Conservation (phyloP, 2,329 filamentous ascomycete species). For the Coniella lustricola region DNA sequence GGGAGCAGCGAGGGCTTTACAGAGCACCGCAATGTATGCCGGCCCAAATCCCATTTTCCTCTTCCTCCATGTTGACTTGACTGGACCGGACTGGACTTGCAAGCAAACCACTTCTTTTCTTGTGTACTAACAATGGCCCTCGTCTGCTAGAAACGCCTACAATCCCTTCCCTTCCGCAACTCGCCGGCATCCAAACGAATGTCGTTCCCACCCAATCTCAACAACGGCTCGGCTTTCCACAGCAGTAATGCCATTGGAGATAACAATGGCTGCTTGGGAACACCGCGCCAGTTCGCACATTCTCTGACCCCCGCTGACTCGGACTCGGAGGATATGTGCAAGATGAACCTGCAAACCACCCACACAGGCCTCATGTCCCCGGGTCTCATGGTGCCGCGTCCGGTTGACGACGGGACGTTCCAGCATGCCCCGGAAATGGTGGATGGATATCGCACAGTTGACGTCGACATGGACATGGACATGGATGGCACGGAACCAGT, state of each 20-base stretch:
- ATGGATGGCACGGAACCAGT: slow-evolving; percentile 29
- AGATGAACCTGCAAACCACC: slow-evolving; percentile 20
- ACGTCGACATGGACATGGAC: slow-evolving; percentile 44
- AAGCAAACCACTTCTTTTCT: too few relatives aligned
- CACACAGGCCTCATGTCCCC: slow-evolving; percentile 24
- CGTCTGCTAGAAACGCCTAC: slow-evolving; percentile 42
- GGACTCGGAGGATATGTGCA: slow-evolving; percentile 25
- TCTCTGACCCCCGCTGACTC: slow-evolving; percentile 30
- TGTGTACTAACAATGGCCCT: slow-evolving; percentile 1
- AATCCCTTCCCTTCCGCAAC: slow-evolving; percentile 44
- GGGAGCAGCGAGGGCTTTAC: slow-evolving; percentile 35
- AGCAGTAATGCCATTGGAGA: slow-evolving; percentile 10
- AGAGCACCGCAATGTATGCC: slow-evolving; percentile 43
- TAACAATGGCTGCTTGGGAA: not conserved
- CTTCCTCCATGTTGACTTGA: not conserved
- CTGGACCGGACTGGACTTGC: too few relatives aligned
- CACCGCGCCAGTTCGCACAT: slow-evolving; percentile 23
- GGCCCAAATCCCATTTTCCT: not conserved
- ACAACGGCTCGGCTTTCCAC: slow-evolving; percentile 15
- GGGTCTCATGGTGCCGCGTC: slow-evolving; percentile 17
- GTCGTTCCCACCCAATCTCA: slow-evolving; percentile 24
- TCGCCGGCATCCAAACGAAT: slow-evolving; percentile 34
- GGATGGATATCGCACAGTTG: slow-evolving; percentile 24
- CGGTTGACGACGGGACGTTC: slow-evolving; percentile 2
- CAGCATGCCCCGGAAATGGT: slow-evolving; percentile 19